Base-by-base conservation (phyloP, 208 protist genomes). In the Kentomonas sorsogonicus region DNA sequence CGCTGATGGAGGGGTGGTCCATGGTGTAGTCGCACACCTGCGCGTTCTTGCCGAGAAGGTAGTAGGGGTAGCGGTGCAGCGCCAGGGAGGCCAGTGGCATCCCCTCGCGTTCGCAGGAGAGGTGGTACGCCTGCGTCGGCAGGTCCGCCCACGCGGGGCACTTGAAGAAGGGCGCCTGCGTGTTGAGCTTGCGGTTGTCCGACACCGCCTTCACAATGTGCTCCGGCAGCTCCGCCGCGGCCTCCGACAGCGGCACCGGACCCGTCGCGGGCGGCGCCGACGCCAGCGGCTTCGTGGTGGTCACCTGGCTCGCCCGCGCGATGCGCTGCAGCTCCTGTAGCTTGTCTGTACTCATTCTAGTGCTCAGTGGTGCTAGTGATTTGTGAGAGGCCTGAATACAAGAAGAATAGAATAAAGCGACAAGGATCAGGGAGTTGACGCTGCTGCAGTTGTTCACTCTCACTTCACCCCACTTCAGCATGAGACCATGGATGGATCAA, bases 1-100 rank as follows among this genome's bases (percentile, higher is more conserved):
- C 69, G 60, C 81, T 91, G 58, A 93, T 69, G 1, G 87, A 93
- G 1, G 78, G 77, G 72, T 96, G 91, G 51, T 93, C 77, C 34
- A 94, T 66, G n/a, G 79, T 67, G 71, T 91, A 93, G 69, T 96
- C 91, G 56, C 83, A 91, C 23, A 86, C 74, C 10, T 30, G 2
- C 2, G 52, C 7, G 68, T 60, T 91, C 59, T 78, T 70, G 31
- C 91, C 91, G 43, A 96, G 77, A 7, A 96, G 77, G 45, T 96
- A 96, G 70, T 84, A 95, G 0, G 91, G 82, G 60, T 86, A 90
- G 22, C 84, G 72, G 39, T 85, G 66, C 1, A 94, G 63, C 3
- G 69, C 76, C 2, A 94, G 68, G 3, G 87, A 64, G 6, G 87
- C 74, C 18, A 79, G 68, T 6, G 61, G 40, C 4, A 61, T 31